Evolutionary conservation across 257 asterid genomes (phyloP), one percentile per base, ranked within the genome.

Genomic region (Vinca minor): DNA sequence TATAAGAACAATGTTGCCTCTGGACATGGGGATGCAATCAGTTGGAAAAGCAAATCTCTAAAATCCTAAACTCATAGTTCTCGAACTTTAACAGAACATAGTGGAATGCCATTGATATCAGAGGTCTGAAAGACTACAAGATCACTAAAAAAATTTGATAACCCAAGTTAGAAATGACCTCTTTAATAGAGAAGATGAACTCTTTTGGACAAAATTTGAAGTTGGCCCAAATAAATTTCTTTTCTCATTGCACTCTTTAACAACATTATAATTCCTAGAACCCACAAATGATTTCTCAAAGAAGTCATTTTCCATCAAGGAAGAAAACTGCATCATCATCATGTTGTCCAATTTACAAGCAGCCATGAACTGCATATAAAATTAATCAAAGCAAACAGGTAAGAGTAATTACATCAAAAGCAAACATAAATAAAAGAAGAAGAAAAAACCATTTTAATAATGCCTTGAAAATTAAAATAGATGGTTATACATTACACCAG

Each of bases 291-390:
- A 68, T 57, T 72, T 68, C 57, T 73, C 81, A 38, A 64, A 66
- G 68, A 67, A 67, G 67, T 76, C 82, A 55, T 64, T 71, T 63
- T 70, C 81, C 46, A 62, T 50, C 55, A 73, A 62, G 54, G 83
- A 77, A 54, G 69, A 31, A 59, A 78, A 45, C 50, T 77, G 85
- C 64, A 78, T 62, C 68, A 53, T 62, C 68, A 53, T 45, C 32
- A 73, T 71, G 63, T 52, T 66, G 75, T 81, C 81, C 78, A 82
- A 77, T 68, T 56, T 70, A 62, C 69, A 71, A 36, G 80, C 74
- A 36, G 80, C 74, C 87, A 83, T 78, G 66, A 74, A 74, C 95
- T 87, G 87, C 83, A 83, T 66, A 76, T 6, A 23, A 26, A 67
- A 12, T n/a, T 39, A 62, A 49, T 17, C 12, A 54, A 8, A 23